phyloP scores from a whole-genome alignment of 495 filamentous ascomycete species.

The Hapsidospora chrysogenum region DNA sequence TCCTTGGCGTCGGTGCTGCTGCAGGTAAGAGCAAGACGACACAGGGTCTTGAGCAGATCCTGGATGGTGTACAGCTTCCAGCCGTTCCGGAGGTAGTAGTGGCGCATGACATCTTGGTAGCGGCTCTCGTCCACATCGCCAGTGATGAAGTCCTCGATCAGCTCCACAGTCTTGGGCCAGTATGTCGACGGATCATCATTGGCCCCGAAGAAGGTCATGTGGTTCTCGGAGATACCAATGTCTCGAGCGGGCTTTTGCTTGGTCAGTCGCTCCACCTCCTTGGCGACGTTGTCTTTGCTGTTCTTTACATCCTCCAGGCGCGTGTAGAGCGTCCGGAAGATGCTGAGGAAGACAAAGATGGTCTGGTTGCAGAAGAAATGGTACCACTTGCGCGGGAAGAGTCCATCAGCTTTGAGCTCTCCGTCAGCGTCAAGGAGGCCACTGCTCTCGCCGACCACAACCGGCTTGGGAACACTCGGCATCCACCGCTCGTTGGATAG shows the following conservation, averaged over 20 bases:
- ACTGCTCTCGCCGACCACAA: constrained; percentile 21
- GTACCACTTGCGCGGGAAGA: constrained; percentile 61
- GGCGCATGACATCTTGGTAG: constrained; percentile 78
- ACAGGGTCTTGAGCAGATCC: constrained; percentile 61
- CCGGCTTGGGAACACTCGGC: constrained; percentile 26
- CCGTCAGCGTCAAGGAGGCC: constrained; percentile 30
- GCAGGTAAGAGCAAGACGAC: constrained; percentile 57
- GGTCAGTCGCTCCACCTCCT: constrained; percentile 52
- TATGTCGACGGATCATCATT: constrained; percentile 25
- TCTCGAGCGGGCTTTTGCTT: constrained; percentile 63
- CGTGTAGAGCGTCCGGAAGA: constrained; percentile 76
- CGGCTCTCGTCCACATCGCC: constrained; percentile 63
- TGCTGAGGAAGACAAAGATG: constrained; percentile 83
- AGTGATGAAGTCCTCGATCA: constrained; percentile 68
- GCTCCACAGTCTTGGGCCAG: constrained; percentile 40
- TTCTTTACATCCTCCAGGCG: constrained; percentile 70
- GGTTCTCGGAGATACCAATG: constrained; percentile 47
- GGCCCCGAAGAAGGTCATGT: constrained; percentile 26
- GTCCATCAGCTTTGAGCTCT: constrained; percentile 59
- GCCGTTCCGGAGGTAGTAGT: constrained; percentile 73
- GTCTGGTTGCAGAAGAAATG: constrained; percentile 80
- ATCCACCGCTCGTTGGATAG: constrained; percentile 40
- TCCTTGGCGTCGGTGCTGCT: constrained; percentile 73
- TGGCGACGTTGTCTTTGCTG: constrained; percentile 50
- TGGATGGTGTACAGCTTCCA: constrained; percentile 84